These are phyloP conservation scores for Amanita brunnescens DNA, from an alignment of 768 basidiomycete genomes.

Conservation along the genomic window DNA sequence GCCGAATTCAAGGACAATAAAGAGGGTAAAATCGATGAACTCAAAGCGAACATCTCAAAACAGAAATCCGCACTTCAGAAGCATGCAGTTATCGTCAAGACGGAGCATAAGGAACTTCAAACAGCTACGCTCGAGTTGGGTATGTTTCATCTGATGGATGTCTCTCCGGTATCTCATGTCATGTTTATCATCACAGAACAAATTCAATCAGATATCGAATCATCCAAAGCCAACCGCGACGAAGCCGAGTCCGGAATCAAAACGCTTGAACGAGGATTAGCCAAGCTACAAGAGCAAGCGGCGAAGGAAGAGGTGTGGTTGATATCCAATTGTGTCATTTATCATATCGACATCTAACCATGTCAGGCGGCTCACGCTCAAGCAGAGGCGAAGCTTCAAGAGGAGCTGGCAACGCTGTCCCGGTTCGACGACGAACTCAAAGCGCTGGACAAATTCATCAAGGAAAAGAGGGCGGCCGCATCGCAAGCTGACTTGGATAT, in stretches of 20 bases:
- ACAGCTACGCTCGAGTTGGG: constrained; percentile 76
- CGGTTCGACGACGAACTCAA: constrained; percentile 87
- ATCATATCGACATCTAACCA: too few species aligned
- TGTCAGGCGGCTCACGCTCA: constrained; percentile 50
- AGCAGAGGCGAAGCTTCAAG: constrained; percentile 64
- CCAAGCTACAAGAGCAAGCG: constrained; percentile 45
- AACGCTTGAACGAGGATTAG: constrained; percentile 54
- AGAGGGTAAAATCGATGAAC: constrained; percentile 90
- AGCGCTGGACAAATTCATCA: constrained; percentile 74
- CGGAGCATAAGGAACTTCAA: constrained; percentile 83
- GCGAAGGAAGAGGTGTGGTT: constrained; percentile 33
- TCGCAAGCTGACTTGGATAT: constrained; percentile 57
- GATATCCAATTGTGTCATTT: background rate
- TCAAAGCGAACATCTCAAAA: constrained; percentile 78
- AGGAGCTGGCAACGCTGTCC: constrained; percentile 81
- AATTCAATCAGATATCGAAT: constrained; percentile 63
- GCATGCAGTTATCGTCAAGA: constrained; percentile 74
- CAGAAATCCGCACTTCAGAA: constrained; percentile 79
- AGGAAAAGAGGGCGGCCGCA: constrained; percentile 67
- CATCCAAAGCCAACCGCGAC: constrained; percentile 33
- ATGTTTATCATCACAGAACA: constrained; percentile 44
- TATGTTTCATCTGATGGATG: background rate
- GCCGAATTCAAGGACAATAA: constrained; percentile 98
- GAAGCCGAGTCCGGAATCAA: constrained; percentile 38
- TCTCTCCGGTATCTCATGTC: background rate